Evolutionary conservation across 2,329 filamentous ascomycete genomes (phyloP).

Genomic region (Botrytis sinoallii): DNA sequence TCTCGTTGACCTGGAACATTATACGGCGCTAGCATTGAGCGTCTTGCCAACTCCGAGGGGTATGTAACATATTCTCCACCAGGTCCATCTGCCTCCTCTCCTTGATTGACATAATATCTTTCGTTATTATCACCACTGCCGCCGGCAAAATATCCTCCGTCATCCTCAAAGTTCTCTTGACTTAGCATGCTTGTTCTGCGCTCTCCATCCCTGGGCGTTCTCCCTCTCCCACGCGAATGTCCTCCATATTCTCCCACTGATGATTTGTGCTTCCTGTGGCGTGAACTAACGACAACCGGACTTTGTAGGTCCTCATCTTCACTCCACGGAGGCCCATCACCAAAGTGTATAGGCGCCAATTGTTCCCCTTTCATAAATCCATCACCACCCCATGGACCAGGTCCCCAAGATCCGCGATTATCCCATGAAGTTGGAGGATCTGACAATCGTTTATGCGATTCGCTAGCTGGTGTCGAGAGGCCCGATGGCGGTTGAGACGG

Average conservation of each 20-base stretch:
- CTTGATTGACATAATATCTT: slow-evolving; percentile 70
- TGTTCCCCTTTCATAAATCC: slow-evolving; percentile 63
- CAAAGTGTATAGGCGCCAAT: slow-evolving; percentile 78
- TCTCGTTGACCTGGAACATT: slow-evolving; percentile 47
- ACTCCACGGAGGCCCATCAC: slow-evolving; percentile 87
- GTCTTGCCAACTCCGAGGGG: slow-evolving; percentile 60
- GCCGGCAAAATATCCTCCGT: slow-evolving; percentile 64
- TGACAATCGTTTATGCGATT: slow-evolving; percentile 71
- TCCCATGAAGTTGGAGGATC: slow-evolving; percentile 79
- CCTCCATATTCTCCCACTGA: slow-evolving; percentile 48
- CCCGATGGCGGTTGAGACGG: slow-evolving; percentile 68
- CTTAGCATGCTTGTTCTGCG: slow-evolving; percentile 45
- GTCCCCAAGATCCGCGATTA: slow-evolving; percentile 58
- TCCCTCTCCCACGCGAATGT: slow-evolving; percentile 44
- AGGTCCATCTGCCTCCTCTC: slow-evolving; percentile 68
- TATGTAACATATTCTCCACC: slow-evolving; percentile 81
- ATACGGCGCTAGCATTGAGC: slow-evolving; percentile 48
- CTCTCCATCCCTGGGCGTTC: slow-evolving; percentile 44
- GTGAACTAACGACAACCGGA: slow-evolving; percentile 76
- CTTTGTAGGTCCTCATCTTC: slow-evolving; percentile 95
- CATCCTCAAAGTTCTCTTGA: slow-evolving; percentile 53
- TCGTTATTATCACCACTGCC: slow-evolving; percentile 69
- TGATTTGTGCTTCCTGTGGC: slow-evolving; percentile 83
- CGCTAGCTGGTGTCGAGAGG: slow-evolving; percentile 80
- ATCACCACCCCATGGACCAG: slow-evolving; percentile 37